Evolutionary conservation across 495 filamentous ascomycete genomes (phyloP).

Genomic region (Penicillium desertorum): DNA sequence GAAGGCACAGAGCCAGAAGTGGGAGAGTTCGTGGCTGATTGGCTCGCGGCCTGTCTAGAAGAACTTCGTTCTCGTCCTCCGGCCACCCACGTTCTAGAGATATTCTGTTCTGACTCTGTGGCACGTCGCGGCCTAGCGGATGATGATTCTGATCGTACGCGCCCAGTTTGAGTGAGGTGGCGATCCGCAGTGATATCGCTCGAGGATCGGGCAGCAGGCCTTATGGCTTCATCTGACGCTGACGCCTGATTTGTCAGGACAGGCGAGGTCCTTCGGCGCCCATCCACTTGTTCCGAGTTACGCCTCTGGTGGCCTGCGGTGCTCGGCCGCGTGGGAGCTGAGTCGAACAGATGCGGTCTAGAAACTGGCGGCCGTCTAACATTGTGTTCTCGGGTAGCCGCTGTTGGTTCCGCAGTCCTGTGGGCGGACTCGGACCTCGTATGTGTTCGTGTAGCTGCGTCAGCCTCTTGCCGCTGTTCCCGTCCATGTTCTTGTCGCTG

Average conservation of each 20-base stretch:
- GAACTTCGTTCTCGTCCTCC: slow-evolving; percentile 31
- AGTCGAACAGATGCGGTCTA: slow-evolving; percentile 55
- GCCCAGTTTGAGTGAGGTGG: slow-evolving; percentile 29
- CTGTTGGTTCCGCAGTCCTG: slow-evolving; percentile 17
- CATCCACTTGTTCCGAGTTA: slow-evolving; percentile 50
- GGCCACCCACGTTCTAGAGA: slow-evolving; percentile 35
- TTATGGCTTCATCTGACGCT: slow-evolving; percentile 38
- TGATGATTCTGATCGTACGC: slow-evolving; percentile 30
- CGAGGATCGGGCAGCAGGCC: slow-evolving; percentile 41
- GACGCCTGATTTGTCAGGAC: slow-evolving; percentile 35
- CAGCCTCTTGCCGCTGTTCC: slow-evolving; percentile 26
- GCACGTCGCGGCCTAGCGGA: slow-evolving; percentile 35
- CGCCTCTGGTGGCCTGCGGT: slow-evolving; percentile 43
- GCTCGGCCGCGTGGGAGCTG: slow-evolving; percentile 34
- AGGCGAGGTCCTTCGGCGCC: slow-evolving; percentile 40
- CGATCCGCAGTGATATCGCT: slow-evolving; percentile 46
- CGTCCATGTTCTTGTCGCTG: slow-evolving; percentile 20
- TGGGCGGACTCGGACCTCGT: slow-evolving; percentile 39
- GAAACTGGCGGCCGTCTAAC: slow-evolving; percentile 53
- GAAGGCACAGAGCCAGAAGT: slow-evolving; percentile 14
- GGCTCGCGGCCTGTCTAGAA: slow-evolving; percentile 20
- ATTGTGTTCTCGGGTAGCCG: slow-evolving; percentile 16
- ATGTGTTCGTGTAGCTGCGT: slow-evolving; percentile 29
- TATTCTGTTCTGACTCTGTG: slow-evolving; percentile 39
- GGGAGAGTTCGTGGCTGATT: slow-evolving; percentile 27